Evolutionary conservation across 768 basidiomycete genomes (phyloP), one percentile per base, ranked within the genome.

Genomic region (Pulveroboletus frians): DNA sequence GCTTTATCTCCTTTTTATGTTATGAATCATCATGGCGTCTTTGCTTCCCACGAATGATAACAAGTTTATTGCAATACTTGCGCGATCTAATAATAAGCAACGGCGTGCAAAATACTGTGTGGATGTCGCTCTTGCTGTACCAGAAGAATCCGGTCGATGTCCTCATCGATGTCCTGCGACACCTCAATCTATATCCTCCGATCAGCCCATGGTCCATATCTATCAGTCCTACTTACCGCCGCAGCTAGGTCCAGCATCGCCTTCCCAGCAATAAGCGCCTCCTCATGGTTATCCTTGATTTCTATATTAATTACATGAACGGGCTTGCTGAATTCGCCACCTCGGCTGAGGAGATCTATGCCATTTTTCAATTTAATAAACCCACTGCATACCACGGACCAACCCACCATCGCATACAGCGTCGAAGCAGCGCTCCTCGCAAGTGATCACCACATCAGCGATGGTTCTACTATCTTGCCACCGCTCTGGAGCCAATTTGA

Each of bases 221-320:
- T 11, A 38, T 43, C 32, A 37, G 5, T 27, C 11, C 15, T 27
- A 76, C 91, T 71, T 61, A 96, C 95, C 47, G 93, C 87, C 41
- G 81, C 75, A 8, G 92, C 92, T 18, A 99, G 73, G 61, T 95
- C 94, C 26, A 98, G 73, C 65, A 98, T 93, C 2, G 95, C 93
- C 67, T 85, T 90, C 15, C 96, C 95, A 21, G 96, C 96, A 55
- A 97, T 92, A 40, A 88, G 74, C 1, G 96, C 96, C 69, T 99
- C 96, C 75, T 98, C 96, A 59, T 97, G 94, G 63, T 96, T 98
- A 70, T 99, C 96, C 73, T 90, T 96, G 70, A 98, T 98, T 64
- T 99, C 96, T 52, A 98, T 81, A 69, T 99, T 99, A 62, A 99
- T 90, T 37, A 99, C 68, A 68, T 99, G 96, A 15, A 98, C 92